Percentiles rank a stretch among this genome's conserved stretches.
phyloP scores from a whole-genome alignment of 1,284 basidiomycete species.

The Pseudozyma tsukubaensis region DNA sequence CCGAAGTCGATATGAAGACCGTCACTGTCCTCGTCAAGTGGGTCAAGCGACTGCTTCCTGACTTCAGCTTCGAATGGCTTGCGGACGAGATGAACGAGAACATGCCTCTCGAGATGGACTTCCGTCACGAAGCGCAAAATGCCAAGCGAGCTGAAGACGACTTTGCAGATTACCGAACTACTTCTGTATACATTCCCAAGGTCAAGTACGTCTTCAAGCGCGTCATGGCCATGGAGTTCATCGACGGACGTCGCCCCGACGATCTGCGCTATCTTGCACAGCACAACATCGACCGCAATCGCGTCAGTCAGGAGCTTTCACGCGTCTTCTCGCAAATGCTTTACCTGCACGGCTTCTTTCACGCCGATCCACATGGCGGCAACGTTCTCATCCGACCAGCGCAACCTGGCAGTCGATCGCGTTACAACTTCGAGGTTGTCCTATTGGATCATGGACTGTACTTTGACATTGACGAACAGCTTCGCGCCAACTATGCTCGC shows the following conservation, averaged over 20 bases:
- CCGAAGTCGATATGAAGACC: slow-evolving; percentile 80
- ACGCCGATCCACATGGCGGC: slow-evolving; percentile 72
- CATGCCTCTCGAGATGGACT: slow-evolving; percentile 94
- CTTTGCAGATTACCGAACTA: slow-evolving; percentile 73
- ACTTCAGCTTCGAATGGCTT: slow-evolving; percentile 76
- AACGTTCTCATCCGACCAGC: slow-evolving; percentile 82
- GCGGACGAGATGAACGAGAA: slow-evolving; percentile 72
- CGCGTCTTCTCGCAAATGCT: slow-evolving; percentile 93
- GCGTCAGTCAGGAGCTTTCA: slow-evolving; percentile 82
- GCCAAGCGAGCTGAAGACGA: slow-evolving; percentile 79
- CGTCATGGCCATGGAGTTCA: slow-evolving; percentile 91
- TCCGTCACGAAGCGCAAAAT: slow-evolving; percentile 87
- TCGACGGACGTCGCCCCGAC: slow-evolving; percentile 87
- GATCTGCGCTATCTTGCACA: slow-evolving; percentile 85
- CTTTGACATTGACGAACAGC: slow-evolving; percentile 66
- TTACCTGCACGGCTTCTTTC: slow-evolving; percentile 84
- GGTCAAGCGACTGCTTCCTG: slow-evolving; percentile 84
- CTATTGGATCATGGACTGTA: slow-evolving; percentile 68
- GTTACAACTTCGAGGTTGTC: slow-evolving; percentile 67
- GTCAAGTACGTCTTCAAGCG: slow-evolving; percentile 85
- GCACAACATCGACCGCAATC: slow-evolving; percentile 90
- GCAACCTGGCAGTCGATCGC: slow-evolving; percentile 53
- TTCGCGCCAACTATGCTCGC: slow-evolving; percentile 66
- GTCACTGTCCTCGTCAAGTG: slow-evolving; percentile 75
- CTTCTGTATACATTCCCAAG: slow-evolving; percentile 87